A percentile compares a stretch with the other conserved stretches of the same genome.
These are phyloP conservation scores for Ogataea corticis DNA, from an alignment of 805 yeast species.

Conservation along the genomic window DNA sequence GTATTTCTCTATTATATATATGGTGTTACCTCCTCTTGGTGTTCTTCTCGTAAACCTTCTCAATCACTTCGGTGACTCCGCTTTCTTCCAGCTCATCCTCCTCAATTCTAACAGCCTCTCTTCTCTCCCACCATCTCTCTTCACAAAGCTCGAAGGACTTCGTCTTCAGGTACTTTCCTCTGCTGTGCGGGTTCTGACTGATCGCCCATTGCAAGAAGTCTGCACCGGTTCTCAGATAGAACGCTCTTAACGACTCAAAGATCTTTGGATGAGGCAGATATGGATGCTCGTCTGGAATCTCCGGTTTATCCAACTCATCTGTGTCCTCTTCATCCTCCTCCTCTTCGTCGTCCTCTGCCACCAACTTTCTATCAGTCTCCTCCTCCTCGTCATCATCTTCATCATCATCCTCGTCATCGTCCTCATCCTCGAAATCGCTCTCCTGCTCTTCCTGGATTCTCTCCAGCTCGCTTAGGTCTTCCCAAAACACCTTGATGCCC, in stretches of 20 bases:
- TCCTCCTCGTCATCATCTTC: slow-evolving; percentile 58
- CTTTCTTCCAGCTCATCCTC: slow-evolving; percentile 93
- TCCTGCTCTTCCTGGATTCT: slow-evolving; percentile 59
- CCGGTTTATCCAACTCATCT: slow-evolving; percentile 59
- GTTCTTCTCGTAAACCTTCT: slow-evolving; percentile 53
- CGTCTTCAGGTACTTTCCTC: slow-evolving; percentile 87
- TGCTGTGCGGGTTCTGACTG: slow-evolving; percentile 76
- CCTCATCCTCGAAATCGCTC: slow-evolving; percentile 63
- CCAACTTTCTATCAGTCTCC: slow-evolving; percentile 44
- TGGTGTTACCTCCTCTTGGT: slow-evolving; percentile 59
- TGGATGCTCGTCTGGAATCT: slow-evolving; percentile 87
- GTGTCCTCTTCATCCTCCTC: slow-evolving; percentile 72
- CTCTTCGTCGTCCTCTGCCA: slow-evolving; percentile 52
- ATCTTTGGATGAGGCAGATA: slow-evolving; percentile 98
- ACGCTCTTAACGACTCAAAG: slow-evolving; percentile 79
- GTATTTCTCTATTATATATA: too few relatives aligned
- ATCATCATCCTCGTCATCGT: slow-evolving; percentile 69
- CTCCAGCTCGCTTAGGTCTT: slow-evolving; percentile 64
- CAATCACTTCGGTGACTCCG: slow-evolving; percentile 86
- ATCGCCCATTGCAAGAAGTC: slow-evolving; percentile 92
- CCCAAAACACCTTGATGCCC: slow-evolving; percentile 90
- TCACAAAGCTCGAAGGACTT: slow-evolving; percentile 89
- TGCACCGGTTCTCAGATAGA: slow-evolving; percentile 84
- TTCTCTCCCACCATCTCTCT: slow-evolving; percentile 98
- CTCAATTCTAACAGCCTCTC: slow-evolving; percentile 84